Percentiles rank a stretch among this genome's conserved stretches.
phyloP scores from a whole-genome alignment of 345 rosid genomes.

The Murraya paniculata region DNA sequence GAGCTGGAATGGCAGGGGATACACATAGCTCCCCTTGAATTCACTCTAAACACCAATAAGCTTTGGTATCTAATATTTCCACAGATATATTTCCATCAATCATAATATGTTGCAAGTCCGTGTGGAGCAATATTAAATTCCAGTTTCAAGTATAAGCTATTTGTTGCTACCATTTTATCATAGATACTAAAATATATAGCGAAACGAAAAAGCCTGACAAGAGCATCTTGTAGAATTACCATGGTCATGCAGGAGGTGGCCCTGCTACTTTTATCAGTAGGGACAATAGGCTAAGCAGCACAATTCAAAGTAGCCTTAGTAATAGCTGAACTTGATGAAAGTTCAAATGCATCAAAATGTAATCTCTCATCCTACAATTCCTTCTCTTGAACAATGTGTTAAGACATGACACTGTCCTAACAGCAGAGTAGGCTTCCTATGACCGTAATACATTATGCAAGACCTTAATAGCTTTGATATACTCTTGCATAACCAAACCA shows the following conservation, averaged over 20 bases:
- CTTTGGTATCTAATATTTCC: neutral
- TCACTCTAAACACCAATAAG: neutral
- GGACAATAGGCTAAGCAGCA: neutral
- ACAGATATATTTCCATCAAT: neutral
- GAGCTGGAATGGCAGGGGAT: neutral
- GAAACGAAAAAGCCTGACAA: neutral
- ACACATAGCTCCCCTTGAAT: neutral
- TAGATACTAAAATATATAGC: neutral
- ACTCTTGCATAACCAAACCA: neutral
- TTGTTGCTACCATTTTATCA: neutral
- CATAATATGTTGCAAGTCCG: neutral
- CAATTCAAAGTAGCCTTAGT: neutral
- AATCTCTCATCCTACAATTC: neutral
- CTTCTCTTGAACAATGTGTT: neutral
- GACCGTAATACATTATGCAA: neutral
- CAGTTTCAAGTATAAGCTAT: neutral
- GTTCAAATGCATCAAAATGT: neutral
- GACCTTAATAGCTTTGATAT: conserved; percentile 3
- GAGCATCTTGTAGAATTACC: neutral
- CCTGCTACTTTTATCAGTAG: neutral
- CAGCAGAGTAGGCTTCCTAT: neutral
- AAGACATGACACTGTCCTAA: neutral
- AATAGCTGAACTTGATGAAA: conserved; percentile 1
- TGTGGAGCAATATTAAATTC: neutral
- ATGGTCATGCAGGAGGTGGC: neutral